A percentile compares a stretch with the other conserved stretches of the same genome.
These are phyloP conservation scores for Populus tremula DNA, from an alignment of 345 rosid species.

Conservation along the genomic window DNA sequence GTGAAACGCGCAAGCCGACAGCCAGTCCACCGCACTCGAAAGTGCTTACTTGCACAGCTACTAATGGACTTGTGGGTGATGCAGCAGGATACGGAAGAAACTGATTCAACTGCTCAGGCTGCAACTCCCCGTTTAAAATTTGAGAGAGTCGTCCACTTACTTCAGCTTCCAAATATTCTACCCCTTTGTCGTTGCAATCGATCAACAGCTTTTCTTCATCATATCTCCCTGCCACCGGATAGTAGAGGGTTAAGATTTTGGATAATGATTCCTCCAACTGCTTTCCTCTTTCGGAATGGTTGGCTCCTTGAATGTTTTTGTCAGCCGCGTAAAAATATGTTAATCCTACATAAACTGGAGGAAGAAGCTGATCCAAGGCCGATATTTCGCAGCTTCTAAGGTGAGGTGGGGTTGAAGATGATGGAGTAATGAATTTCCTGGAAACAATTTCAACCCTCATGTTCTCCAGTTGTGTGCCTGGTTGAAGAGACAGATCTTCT, in stretches of 20 bases:
- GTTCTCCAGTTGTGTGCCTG: background rate
- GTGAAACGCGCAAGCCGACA: slow-evolving; percentile 1
- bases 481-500: background rate
- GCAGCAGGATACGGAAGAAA: slow-evolving; percentile 4
- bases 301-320: background rate
- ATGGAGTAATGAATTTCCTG: slow-evolving; percentile 21
- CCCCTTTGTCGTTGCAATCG: slow-evolving; percentile 22
- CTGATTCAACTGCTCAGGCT: background rate
- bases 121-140: slow-evolving; percentile 7
- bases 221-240: slow-evolving; percentile 29
- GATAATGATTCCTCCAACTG: slow-evolving; percentile 23
- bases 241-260: slow-evolving; percentile 21
- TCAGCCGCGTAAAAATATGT: slow-evolving; percentile 21
- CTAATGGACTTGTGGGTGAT: slow-evolving; percentile 14
- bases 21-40: slow-evolving; percentile 5
- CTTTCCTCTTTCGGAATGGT: background rate
- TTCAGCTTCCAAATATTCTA: slow-evolving; percentile 17
- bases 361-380: slow-evolving; percentile 25
- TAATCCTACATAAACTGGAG: slow-evolving; percentile 12
- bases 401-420: slow-evolving; percentile 25
- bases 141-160: slow-evolving; percentile 9
- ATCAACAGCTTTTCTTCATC: slow-evolving; percentile 4
- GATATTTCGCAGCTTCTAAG: slow-evolving; percentile 17
- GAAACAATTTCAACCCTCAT: slow-evolving; percentile 27
- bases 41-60: background rate